These are phyloP conservation scores for Dalbergia cultrata DNA, from an alignment of 306 rosid species.

Conservation along the genomic window DNA sequence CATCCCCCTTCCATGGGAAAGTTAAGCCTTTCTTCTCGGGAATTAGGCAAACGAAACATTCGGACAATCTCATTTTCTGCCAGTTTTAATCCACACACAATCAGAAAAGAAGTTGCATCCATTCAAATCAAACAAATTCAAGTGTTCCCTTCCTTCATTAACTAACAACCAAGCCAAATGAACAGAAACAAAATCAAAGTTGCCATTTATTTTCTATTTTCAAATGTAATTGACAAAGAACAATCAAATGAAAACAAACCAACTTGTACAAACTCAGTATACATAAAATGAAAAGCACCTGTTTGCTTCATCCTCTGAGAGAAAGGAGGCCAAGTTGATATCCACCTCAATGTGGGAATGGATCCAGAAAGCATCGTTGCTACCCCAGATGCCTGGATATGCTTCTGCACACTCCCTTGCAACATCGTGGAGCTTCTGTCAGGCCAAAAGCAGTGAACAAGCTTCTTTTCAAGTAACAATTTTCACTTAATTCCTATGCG, in stretches of 20 bases:
- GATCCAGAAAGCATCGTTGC: conserved; percentile 52
- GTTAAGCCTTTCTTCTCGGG: conserved; percentile 46
- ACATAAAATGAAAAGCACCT: conserved; percentile 47
- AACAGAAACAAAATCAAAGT: conserved; percentile 11
- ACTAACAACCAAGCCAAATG: not conserved
- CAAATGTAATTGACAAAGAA: not conserved
- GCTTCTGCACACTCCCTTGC: not conserved
- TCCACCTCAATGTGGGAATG: conserved; percentile 52
- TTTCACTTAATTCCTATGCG: not conserved
- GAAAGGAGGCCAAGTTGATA: conserved; percentile 66
- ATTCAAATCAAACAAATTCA: conserved; percentile 38
- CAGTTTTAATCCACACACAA: conserved; percentile 51
- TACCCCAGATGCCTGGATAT: not conserved
- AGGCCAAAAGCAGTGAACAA: not conserved
- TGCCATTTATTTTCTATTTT: not conserved
- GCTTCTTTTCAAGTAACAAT: conserved; percentile 3
- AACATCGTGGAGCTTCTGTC: not conserved
- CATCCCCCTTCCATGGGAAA: conserved; percentile 52
- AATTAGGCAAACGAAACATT: conserved; percentile 72
- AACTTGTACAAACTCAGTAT: not conserved
- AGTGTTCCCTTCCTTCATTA: not conserved
- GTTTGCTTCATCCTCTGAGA: conserved; percentile 82
- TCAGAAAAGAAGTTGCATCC: conserved; percentile 30
- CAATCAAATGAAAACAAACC: not conserved
- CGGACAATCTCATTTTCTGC: conserved; percentile 84